Evolutionary conservation across 148 eudicot genomes (phyloP).

Genomic region (Chenopodium album): DNA sequence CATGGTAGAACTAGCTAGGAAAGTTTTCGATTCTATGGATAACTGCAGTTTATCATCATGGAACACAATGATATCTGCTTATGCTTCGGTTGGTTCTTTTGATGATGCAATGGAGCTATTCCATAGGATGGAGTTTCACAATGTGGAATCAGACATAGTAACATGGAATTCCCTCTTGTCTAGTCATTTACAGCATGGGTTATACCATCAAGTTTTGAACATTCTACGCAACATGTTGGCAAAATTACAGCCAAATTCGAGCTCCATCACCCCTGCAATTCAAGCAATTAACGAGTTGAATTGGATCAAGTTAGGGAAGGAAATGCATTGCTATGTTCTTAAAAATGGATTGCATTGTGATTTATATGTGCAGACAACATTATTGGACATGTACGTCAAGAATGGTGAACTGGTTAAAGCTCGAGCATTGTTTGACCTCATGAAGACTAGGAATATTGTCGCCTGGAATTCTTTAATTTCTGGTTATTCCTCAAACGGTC

Average conservation of each 20-base stretch:
- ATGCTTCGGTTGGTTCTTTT: conserved; percentile 44
- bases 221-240: conserved; percentile 41
- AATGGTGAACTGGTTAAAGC: conserved; percentile 39
- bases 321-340: conserved; percentile 48
- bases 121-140: conserved; percentile 35
- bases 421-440: conserved; percentile 38
- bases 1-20: conserved; percentile 40
- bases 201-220: conserved; percentile 38
- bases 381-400: conserved; percentile 70
- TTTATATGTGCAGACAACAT: conserved; percentile 46
- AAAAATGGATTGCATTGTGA: conserved; percentile 47
- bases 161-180: conserved; percentile 70
- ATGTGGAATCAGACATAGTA: conserved; percentile 46
- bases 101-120: conserved; percentile 46
- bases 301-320: conserved; percentile 41
- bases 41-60: conserved; percentile 51
- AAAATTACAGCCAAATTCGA: conserved; percentile 45
- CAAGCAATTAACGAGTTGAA: conserved; percentile 54
- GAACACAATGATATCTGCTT: conserved; percentile 62
- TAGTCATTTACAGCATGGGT: conserved; percentile 50
- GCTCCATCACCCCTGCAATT: conserved; percentile 48
- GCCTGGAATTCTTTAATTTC: conserved; percentile 58
- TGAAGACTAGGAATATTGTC: conserved; percentile 42
- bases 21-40: conserved; percentile 48
- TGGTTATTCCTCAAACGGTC: conserved; percentile 56